Evolutionary conservation across 305 asterid genomes (phyloP).

Genomic region (Fraxinus xanthoxyloides): DNA sequence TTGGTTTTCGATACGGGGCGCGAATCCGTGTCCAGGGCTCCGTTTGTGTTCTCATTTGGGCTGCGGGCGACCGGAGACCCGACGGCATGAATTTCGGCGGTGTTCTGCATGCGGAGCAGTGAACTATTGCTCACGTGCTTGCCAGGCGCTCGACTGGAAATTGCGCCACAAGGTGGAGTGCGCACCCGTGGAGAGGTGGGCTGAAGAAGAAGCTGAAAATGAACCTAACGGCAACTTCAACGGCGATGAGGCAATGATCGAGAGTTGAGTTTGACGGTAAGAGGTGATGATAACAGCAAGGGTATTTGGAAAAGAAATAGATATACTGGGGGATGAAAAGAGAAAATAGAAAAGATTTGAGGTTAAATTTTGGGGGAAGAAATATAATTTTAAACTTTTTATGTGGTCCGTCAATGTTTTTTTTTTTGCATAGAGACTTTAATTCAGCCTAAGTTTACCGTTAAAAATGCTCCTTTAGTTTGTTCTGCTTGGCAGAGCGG

Average conservation of each 20-base stretch:
- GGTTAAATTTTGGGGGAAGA: constrained; percentile 33
- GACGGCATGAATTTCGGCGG: constrained; percentile 55
- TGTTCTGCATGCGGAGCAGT: constrained; percentile 60
- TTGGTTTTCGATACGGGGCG: constrained; percentile 36
- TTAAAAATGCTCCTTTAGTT: not conserved
- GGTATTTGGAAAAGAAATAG: constrained; percentile 20
- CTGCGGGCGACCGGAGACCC: constrained; percentile 59
- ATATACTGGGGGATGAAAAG: constrained; percentile 25
- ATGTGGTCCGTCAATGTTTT: not conserved
- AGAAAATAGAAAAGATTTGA: constrained; percentile 18
- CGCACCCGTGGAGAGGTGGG: constrained; percentile 36
- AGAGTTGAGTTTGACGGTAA: constrained; percentile 25
- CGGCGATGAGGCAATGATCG: constrained; percentile 25
- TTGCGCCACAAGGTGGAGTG: constrained; percentile 55
- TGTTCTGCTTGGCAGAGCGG: not conserved
- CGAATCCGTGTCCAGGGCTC: constrained; percentile 37
- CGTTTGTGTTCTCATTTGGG: constrained; percentile 55
- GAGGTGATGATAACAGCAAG: constrained; percentile 57
- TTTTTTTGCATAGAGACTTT: constrained; percentile 7
- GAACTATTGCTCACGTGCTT: constrained; percentile 65
- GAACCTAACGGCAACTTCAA: constrained; percentile 14
- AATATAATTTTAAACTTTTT: constrained; percentile 11
- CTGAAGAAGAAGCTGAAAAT: constrained; percentile 30
- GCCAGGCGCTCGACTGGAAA: constrained; percentile 70
- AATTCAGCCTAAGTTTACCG: not conserved